Base-by-base conservation (phyloP, 495 filamentous ascomycete species). In the Hypoxylon subgilvum region DNA sequence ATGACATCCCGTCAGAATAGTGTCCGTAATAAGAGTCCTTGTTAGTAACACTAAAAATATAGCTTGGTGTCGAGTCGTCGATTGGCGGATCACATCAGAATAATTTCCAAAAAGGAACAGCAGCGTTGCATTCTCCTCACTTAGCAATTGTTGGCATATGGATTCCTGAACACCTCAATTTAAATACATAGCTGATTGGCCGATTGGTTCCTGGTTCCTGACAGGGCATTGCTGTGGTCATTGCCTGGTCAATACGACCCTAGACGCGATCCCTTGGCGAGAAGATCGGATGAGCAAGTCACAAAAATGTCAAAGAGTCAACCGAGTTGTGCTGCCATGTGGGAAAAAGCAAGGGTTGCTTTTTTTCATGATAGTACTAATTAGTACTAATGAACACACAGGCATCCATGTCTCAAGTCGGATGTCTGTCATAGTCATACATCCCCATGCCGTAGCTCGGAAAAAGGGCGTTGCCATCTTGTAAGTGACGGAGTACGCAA, bases 211-310 rank as follows among this genome's bases (percentile, higher is more conserved):
- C 43, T 59, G 49, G 58, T 56, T 66, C 14, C 43, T 49, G 21
- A 30, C 36, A 49, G 16, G 44, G 45, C 46, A 32, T 16, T 35
- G 45, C 27, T 61, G 19, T 47, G 49, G 52, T 50, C 32, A 52
- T 59, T 61, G 27, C 55, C 14, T 47, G 49, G 52, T 50, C 32
- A 52, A 63, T 61, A 32, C 55, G 28, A 66, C 53, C 52, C 59
- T 63, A 56, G 57, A 66, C 54, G 52, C 58, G 66, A 61, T 67
- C 59, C 66, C 66, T 67, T 71, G 66, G 66, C 63, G 39, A 53
- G 48, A 51, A 67, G 56, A 64, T 64, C 60, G 58, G 58, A 56
- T 50, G 38, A 46, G 39, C 34, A 57, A 61, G 51, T 49, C 45
- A 42, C 51, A 46, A 49, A 42, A 32, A 38, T 47, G 51, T 53